A percentile compares a stretch with the other conserved stretches of the same genome.
Evolutionary conservation across 2,329 filamentous ascomycete genomes (phyloP).

Genomic region (Diaporthe ampelina): DNA sequence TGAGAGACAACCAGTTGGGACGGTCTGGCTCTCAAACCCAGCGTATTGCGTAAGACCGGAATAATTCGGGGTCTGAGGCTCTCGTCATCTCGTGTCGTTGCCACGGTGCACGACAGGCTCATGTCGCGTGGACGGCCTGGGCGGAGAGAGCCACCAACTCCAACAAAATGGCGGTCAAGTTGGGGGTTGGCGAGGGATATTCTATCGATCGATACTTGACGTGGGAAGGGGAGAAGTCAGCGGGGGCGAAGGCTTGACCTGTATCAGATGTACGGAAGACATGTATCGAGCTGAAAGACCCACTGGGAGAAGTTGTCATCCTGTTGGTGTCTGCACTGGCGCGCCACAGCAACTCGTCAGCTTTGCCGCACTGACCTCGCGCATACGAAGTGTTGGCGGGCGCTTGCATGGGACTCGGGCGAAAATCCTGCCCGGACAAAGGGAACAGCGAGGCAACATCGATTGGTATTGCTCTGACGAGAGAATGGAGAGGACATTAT

Average conservation of each 20-base stretch:
- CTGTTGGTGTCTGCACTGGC: conserved; percentile 20
- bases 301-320: conserved; percentile 4
- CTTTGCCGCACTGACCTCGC: conserved; percentile 30
- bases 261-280: neutral
- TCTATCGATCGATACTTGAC: neutral
- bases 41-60: conserved; percentile 23
- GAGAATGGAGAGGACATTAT: neutral
- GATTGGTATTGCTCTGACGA: conserved; percentile 15
- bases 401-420: conserved; percentile 25
- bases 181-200: neutral
- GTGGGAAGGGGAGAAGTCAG: neutral
- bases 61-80: conserved; percentile 27
- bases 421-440: neutral
- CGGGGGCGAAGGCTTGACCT: conserved; percentile 28
- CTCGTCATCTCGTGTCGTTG: conserved; percentile 37
- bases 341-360: conserved; percentile 6
- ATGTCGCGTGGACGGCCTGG: conserved; percentile 24
- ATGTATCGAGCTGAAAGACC: conserved; percentile 21
- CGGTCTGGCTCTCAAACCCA: conserved; percentile 35
- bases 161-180: conserved; percentile 38
- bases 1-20: conserved; percentile 17
- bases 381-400: conserved; percentile 2
- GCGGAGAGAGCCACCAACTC: conserved; percentile 8
- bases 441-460: neutral
- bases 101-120: conserved; percentile 37